A percentile compares a stretch with the other conserved stretches of the same genome.
phyloP scores from a whole-genome alignment of 805 yeast species.

The Wickerhamomyces pijperi region DNA sequence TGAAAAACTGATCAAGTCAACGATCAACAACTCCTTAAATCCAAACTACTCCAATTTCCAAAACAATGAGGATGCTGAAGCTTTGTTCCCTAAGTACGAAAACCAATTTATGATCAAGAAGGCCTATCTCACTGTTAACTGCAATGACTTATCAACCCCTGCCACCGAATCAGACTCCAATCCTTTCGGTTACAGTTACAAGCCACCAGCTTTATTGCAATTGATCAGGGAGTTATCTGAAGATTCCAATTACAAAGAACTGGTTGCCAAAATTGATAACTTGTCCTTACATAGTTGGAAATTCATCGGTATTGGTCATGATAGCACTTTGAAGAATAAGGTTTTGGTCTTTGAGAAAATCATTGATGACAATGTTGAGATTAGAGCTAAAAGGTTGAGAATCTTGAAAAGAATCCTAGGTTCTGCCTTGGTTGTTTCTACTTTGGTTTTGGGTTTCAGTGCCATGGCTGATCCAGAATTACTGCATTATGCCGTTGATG shows the following conservation, averaged over 20 bases:
- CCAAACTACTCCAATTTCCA: slow-evolving; percentile 8
- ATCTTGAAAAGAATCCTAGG: background rate
- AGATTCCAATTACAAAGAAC: background rate
- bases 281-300: slow-evolving; percentile 29
- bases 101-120: background rate
- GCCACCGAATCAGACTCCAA: slow-evolving; percentile 12
- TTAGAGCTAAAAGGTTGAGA: background rate
- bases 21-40: slow-evolving; percentile 5
- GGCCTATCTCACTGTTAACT: background rate
- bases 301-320: slow-evolving; percentile 39
- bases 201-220: slow-evolving; percentile 30
- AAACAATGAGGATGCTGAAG: slow-evolving; percentile 4
- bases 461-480: background rate
- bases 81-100: slow-evolving; percentile 12
- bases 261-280: slow-evolving; percentile 21
- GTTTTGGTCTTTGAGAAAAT: slow-evolving; percentile 30
- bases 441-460: background rate
- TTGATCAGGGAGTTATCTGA: slow-evolving; percentile 20
- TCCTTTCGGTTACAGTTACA: slow-evolving; percentile 27
- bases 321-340: slow-evolving; percentile 17
- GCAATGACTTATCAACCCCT: background rate
- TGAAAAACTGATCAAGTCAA: slow-evolving; percentile 5
- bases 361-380: slow-evolving; percentile 5
- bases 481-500: background rate
- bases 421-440: background rate